A percentile compares a stretch with the other conserved stretches of the same genome.
phyloP scores from a whole-genome alignment of 2,329 filamentous ascomycete genomes.

The Coniochaeta pulveracea region DNA sequence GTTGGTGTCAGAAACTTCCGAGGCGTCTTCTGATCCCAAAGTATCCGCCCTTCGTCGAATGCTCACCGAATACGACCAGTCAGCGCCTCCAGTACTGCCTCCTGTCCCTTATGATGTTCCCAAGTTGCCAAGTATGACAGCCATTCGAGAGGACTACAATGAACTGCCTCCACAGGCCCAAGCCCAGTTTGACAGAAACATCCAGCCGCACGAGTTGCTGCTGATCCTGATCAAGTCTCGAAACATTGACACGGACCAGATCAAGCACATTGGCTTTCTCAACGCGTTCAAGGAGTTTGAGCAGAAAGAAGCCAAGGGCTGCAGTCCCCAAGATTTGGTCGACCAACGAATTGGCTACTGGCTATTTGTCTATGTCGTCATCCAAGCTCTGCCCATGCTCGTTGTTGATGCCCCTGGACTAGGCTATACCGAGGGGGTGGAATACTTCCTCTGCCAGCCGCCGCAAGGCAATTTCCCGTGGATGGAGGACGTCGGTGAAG shows the following conservation, averaged over 20 bases:
- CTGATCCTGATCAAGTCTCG: constrained; percentile 70
- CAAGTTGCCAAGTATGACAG: constrained; percentile 57
- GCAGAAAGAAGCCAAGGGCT: constrained; percentile 52
- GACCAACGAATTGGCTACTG: constrained; percentile 68
- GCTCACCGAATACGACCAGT: constrained; percentile 79
- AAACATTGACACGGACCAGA: constrained; percentile 58
- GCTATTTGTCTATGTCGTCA: constrained; percentile 69
- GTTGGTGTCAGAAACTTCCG: constrained; percentile 40
- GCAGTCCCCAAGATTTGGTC: constrained; percentile 52
- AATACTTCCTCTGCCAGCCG: constrained; percentile 73
- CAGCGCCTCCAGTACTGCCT: constrained; percentile 78
- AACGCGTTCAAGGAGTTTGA: constrained; percentile 63
- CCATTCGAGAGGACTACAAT: constrained; percentile 53
- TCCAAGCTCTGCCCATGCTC: constrained; percentile 68
- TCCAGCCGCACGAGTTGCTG: constrained; percentile 70
- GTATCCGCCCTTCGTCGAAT: constrained; percentile 65
- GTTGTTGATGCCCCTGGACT: constrained; percentile 65
- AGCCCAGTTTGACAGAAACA: constrained; percentile 55
- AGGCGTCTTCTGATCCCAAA: constrained; percentile 44
- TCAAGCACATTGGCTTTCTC: constrained; percentile 48
- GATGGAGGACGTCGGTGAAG: constrained; percentile 52
- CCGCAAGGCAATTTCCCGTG: constrained; percentile 64
- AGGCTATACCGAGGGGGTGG: constrained; percentile 57
- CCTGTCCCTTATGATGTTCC: constrained; percentile 87
- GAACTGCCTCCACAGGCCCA: constrained; percentile 63